phyloP scores from a whole-genome alignment of 305 asterid genomes.

The Solanum hybrid region DNA sequence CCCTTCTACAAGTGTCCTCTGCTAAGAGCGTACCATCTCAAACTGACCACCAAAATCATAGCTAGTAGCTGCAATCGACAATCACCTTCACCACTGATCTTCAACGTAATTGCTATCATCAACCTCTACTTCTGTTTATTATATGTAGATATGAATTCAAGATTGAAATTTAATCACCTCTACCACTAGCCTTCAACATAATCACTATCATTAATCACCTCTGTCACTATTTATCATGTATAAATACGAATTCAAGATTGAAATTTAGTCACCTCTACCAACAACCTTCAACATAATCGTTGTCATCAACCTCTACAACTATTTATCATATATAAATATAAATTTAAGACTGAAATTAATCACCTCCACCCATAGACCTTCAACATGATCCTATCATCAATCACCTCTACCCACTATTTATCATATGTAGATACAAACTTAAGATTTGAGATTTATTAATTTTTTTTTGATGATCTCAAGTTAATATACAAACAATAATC shows the following conservation, averaged over 20 bases:
- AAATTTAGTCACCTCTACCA: neutral
- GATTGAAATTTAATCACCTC: neutral
- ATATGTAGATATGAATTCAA: neutral
- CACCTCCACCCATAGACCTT: neutral
- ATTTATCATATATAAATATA: too few species aligned
- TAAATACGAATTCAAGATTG: neutral
- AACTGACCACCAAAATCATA: neutral
- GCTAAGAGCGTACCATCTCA: neutral
- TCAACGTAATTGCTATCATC: neutral
- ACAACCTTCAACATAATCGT: neutral
- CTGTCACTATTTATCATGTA: neutral
- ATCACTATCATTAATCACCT: neutral
- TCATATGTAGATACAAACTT: neutral
- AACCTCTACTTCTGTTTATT: neutral
- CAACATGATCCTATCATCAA: neutral
- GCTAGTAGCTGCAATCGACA: neutral
- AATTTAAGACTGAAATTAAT: neutral
- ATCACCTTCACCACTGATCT: neutral
- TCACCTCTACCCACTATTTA: neutral
- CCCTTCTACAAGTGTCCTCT: neutral
- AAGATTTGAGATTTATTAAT: neutral
- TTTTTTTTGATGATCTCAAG: neutral
- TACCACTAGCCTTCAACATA: too few species aligned
- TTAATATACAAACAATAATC: neutral
- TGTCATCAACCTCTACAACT: neutral